Evolutionary conservation across 148 eudicot genomes (phyloP).

Genomic region (Vaccinium darrowii): DNA sequence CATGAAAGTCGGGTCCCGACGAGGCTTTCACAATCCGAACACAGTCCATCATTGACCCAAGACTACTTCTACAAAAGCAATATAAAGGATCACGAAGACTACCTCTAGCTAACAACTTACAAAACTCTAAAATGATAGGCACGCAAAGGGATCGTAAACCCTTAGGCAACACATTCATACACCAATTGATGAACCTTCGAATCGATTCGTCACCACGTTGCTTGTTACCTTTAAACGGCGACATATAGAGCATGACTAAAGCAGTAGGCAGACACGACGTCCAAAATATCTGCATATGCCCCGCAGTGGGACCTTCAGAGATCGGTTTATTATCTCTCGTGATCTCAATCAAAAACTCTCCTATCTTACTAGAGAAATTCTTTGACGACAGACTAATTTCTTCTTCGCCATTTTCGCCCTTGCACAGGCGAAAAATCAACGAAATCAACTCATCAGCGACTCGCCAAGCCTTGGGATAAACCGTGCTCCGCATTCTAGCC

Average conservation of each 20-base stretch:
- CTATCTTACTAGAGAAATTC: background rate
- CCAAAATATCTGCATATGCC: conserved; percentile 41
- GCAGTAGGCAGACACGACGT: conserved; percentile 49
- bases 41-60: conserved; percentile 51
- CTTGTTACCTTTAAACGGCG: conserved; percentile 27
- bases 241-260: conserved; percentile 60
- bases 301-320: background rate
- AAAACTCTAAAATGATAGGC: conserved; percentile 60
- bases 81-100: conserved; percentile 42
- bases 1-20: background rate
- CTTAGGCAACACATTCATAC: conserved; percentile 15
- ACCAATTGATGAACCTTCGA: conserved; percentile 32
- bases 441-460: conserved; percentile 46
- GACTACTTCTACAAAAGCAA: conserved; percentile 51
- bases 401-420: background rate
- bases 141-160: conserved; percentile 23
- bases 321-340: background rate
- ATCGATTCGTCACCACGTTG: conserved; percentile 52
- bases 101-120: conserved; percentile 43
- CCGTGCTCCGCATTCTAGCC: conserved; percentile 61
- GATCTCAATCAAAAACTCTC: conserved; percentile 18
- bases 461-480: conserved; percentile 55
- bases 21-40: conserved; percentile 21
- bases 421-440: conserved; percentile 29
- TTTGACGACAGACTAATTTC: background rate